Conservation (phyloP, 2,329 filamentous ascomycete genomes). For the Phoma sp. region DNA sequence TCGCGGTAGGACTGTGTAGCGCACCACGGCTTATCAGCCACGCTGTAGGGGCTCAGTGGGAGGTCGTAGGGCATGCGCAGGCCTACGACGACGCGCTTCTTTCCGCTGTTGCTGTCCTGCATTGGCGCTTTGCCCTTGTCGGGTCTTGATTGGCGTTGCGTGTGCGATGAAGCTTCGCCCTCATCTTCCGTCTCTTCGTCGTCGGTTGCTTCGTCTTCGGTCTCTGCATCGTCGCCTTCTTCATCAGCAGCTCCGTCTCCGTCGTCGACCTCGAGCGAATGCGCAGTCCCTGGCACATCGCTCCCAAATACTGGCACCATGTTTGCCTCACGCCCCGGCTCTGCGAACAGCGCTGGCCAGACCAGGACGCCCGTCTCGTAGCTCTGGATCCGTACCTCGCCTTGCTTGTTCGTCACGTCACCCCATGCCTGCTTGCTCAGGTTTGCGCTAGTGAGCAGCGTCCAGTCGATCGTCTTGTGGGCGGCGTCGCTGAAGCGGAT, state of each 20-base stretch:
- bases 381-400: constrained; percentile 74
- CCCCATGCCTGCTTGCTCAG: constrained; percentile 91
- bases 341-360: constrained; percentile 69
- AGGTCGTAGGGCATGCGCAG: constrained; percentile 84
- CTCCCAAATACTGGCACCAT: constrained; percentile 75
- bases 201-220: background rate
- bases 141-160: background rate
- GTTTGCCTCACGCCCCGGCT: constrained; percentile 32
- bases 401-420: constrained; percentile 61
- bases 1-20: constrained; percentile 65
- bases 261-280: background rate
- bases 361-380: constrained; percentile 86
- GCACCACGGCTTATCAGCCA: constrained; percentile 77
- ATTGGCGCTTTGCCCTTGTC: background rate
- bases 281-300: constrained; percentile 57
- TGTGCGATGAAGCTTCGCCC: background rate
- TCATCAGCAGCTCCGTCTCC: constrained; percentile 13
- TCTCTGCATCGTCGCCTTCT: constrained; percentile 20
- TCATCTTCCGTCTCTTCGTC: constrained; percentile 1
- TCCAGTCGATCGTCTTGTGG: constrained; percentile 74
- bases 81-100: constrained; percentile 59
- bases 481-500: constrained; percentile 64
- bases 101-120: constrained; percentile 1
- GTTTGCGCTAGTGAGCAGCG: constrained; percentile 88
- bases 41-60: constrained; percentile 70